A percentile compares a stretch with the other conserved stretches of the same genome.
Evolutionary conservation across 352 stramenopile species (phyloP).

Genomic region (Peronospora tabacina): DNA sequence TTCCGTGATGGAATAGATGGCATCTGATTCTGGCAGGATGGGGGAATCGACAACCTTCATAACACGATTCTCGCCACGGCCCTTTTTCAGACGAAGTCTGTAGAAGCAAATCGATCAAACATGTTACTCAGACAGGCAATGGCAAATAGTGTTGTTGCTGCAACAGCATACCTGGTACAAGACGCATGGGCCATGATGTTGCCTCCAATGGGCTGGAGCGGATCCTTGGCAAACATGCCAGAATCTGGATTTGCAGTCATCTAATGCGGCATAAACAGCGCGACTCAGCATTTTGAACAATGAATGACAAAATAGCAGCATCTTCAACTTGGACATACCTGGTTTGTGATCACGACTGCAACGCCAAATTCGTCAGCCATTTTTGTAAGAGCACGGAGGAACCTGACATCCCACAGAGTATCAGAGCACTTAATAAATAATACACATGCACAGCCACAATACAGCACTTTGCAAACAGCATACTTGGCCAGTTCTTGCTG

Average conservation of each 20-base stretch:
- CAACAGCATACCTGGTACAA: conserved; percentile 50
- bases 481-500: conserved; percentile 85
- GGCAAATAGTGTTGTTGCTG: not conserved
- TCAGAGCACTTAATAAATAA: not conserved
- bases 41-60: conserved; percentile 96
- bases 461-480: conserved; percentile 1
- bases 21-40: conserved; percentile 95
- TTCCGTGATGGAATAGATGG: conserved; percentile 95
- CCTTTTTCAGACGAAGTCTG: conserved; percentile 92
- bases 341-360: conserved; percentile 87
- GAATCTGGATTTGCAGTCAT: conserved; percentile 87
- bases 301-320: not conserved
- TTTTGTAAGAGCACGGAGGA: conserved; percentile 93
- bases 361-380: conserved; percentile 99
- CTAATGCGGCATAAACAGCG: conserved; percentile 20
- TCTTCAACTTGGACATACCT: conserved; percentile 34
- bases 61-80: conserved; percentile 96
- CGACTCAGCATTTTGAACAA: not conserved
- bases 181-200: conserved; percentile 87
- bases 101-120: conserved; percentile 1
- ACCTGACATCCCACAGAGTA: conserved; percentile 59
- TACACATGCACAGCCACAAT: not conserved
- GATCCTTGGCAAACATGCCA: conserved; percentile 87
- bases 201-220: conserved; percentile 86
- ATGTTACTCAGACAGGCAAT: conserved; percentile 3